Conservation (phyloP, 169 alveolate species). For the Eimeria praecox region DNA sequence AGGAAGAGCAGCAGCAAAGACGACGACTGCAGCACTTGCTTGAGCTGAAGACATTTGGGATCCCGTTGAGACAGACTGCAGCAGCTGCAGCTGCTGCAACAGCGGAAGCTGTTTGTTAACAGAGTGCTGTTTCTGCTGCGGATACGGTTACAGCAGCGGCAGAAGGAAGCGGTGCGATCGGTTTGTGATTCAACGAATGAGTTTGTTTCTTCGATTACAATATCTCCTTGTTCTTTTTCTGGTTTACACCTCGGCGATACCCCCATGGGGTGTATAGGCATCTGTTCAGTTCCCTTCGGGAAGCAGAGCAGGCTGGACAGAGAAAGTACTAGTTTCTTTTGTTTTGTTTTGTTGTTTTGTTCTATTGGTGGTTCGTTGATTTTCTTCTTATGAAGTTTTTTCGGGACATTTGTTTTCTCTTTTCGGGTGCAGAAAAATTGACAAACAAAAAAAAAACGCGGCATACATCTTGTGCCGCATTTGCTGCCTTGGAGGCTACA, state of each 20-base stretch:
- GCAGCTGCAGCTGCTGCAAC: conserved; percentile 22
- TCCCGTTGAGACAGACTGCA: background rate
- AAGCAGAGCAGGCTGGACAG: background rate
- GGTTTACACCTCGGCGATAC: background rate
- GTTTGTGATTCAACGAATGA: background rate
- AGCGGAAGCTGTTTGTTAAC: background rate
- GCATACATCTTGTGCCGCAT: background rate
- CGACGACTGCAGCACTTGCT: background rate
- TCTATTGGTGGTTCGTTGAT: background rate
- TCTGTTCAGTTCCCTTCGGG: background rate
- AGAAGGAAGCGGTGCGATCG: background rate
- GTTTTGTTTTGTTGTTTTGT: background rate
- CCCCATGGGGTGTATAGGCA: background rate
- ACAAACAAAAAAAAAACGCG: background rate
- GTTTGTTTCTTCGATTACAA: background rate
- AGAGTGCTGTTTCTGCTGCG: background rate
- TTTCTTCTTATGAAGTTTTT: background rate
- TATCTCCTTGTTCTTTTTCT: background rate
- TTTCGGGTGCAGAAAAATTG: background rate
- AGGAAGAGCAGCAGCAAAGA: background rate
- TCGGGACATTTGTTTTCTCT: background rate
- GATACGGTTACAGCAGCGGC: background rate
- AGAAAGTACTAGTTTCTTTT: background rate
- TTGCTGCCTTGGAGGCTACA: background rate
- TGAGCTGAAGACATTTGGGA: background rate